Evolutionary conservation across 2,329 filamentous ascomycete genomes (phyloP).

Genomic region (Eutypa lata): DNA sequence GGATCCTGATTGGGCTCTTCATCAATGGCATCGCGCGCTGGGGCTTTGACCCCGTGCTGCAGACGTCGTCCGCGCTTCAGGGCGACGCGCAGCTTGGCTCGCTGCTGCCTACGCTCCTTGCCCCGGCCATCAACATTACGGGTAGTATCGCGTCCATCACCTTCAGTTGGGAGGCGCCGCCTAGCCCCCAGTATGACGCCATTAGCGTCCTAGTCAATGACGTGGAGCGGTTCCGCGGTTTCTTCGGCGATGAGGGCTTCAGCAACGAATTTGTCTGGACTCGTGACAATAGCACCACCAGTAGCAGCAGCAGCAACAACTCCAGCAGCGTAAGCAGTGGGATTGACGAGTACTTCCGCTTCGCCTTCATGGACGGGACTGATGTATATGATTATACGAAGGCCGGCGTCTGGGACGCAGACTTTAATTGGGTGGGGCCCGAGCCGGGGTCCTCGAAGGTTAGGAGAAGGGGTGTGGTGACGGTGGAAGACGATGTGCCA

Average conservation of each 20-base stretch:
- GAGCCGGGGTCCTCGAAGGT: constrained; percentile 54
- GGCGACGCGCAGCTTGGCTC: constrained; percentile 64
- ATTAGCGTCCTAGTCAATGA: constrained; percentile 82
- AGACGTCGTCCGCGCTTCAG: constrained; percentile 72
- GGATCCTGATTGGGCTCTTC: constrained; percentile 84
- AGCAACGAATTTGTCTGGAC: constrained; percentile 57
- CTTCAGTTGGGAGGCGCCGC: constrained; percentile 51
- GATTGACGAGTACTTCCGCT: constrained; percentile 69
- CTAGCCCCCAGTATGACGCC: constrained; percentile 61
- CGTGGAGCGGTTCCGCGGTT: constrained; percentile 75
- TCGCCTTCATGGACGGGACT: constrained; percentile 69
- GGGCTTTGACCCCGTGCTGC: constrained; percentile 86
- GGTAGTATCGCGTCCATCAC: constrained; percentile 59
- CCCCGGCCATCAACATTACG: constrained; percentile 41
- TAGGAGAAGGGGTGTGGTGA: constrained; percentile 21
- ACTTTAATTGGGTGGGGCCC: constrained; percentile 67
- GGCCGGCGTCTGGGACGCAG: constrained; percentile 65
- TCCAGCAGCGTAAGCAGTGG: constrained; percentile 8
- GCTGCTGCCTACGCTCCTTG: constrained; percentile 52
- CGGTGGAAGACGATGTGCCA: constrained; percentile 11
- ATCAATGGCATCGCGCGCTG: constrained; percentile 91
- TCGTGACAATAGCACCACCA: constrained; percentile 35
- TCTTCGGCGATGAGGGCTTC: constrained; percentile 55
- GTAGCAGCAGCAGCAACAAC: background rate
- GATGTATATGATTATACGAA: constrained; percentile 68